A percentile compares a stretch with the other conserved stretches of the same genome.
phyloP scores from a whole-genome alignment of 495 filamentous ascomycete genomes.

The Penicillium fimorum region DNA sequence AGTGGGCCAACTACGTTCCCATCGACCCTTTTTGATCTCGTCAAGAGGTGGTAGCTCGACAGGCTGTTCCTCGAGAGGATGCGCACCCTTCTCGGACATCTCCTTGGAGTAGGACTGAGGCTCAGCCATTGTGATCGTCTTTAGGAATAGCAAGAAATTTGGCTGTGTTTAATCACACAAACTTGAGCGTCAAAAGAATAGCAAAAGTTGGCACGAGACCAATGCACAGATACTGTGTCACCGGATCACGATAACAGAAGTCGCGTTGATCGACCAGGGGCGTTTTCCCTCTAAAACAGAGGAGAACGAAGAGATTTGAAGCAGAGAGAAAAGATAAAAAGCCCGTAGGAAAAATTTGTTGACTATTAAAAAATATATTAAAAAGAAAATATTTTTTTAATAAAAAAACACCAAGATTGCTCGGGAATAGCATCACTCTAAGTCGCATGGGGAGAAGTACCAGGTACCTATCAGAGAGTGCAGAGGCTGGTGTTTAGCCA shows the following conservation, averaged over 20 bases:
- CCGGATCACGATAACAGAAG: slow-evolving; percentile 5
- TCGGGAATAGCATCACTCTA: slow-evolving; percentile 6
- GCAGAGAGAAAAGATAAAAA: neutral
- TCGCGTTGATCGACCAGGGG: neutral
- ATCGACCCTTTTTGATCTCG: slow-evolving; percentile 44
- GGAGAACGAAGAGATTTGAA: neutral
- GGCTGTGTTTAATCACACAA: neutral
- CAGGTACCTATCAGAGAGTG: slow-evolving; percentile 7
- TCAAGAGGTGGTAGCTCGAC: slow-evolving; percentile 38
- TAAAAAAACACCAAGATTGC: neutral
- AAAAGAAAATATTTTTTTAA: neutral
- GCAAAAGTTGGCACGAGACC: slow-evolving; percentile 1
- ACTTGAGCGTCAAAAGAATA: neutral
- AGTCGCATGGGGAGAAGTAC: neutral
- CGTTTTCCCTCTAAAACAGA: neutral
- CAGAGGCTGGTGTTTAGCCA: neutral
- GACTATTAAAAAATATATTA: neutral
- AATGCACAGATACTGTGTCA: slow-evolving; percentile 7
- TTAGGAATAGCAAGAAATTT: neutral
- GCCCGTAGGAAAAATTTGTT: neutral
- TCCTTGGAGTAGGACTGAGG: slow-evolving; percentile 11
- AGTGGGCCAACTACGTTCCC: slow-evolving; percentile 63
- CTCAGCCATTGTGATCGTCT: slow-evolving; percentile 14
- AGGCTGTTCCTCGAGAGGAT: slow-evolving; percentile 12
- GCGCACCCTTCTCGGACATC: slow-evolving; percentile 17